Evolutionary conservation across 345 rosid species (phyloP), one percentile per base, ranked within the genome.

Genomic region (Linum trigynum): DNA sequence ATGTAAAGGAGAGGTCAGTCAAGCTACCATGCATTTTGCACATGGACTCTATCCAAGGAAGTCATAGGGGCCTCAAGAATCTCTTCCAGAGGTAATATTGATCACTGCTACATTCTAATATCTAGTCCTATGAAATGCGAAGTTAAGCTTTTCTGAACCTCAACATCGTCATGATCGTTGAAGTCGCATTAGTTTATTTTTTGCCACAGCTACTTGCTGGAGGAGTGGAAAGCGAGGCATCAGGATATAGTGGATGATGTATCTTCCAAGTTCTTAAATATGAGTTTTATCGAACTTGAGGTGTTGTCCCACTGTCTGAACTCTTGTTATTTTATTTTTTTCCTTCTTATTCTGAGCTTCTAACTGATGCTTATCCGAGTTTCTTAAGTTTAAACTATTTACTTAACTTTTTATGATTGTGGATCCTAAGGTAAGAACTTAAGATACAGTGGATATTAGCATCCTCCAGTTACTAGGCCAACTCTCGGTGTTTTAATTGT

Each of bases 11-110:
- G n/a, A 60, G 9, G 39, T 12, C 42, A 36, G 16, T 9, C 40
- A 15, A 38, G 17, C 11, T 38, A 5, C 63, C 63, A 2, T 60
- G 63, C 63, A 60, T 60, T 41, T 60, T 60, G 63, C 63, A 60
- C 15, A 60, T 60, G 63, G n/a, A 60, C 40, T 60, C 63, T 60
- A 60, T 60, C 12, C 36, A 38, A 37, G 63, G 63, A 36, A 60
- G 63, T 60, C 63, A 60, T 38, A 36, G 16, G n/a, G 63, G 63
- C 5, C 63, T 60, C 16, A 36, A 60, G 38, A 60, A 60, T 37
- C 41, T 60, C 42, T 35, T 60, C 15, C 39, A 37, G 16, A 38
- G 60, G 60, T 57, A 57, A 23, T 16, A 57, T 23, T 57, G 35
- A 3, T 57, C 37, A 11, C 37, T 57, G 36, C 2, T 36, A 23